Conservation (phyloP, 495 filamentous ascomycete species). For the Penicillium chermesinum region DNA sequence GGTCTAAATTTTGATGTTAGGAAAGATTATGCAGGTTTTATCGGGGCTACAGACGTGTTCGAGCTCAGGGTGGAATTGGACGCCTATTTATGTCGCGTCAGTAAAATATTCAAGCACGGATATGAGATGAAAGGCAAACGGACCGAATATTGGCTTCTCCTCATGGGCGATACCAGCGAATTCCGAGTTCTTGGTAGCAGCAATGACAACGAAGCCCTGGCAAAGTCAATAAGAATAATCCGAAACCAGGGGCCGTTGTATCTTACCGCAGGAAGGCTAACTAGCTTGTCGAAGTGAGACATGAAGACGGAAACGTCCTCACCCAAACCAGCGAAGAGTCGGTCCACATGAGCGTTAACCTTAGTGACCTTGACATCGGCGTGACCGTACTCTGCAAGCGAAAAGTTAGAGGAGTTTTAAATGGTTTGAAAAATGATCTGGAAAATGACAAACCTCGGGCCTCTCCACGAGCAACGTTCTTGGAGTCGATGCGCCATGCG, state of each 20-base stretch:
- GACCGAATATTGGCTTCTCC: conserved; percentile 18
- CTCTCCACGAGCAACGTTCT: conserved; percentile 17
- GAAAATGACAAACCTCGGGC: conserved; percentile 16
- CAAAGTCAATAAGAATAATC: conserved; percentile 5
- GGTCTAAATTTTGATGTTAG: conserved; percentile 17
- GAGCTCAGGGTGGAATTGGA: conserved; percentile 26
- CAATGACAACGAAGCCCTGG: conserved; percentile 17
- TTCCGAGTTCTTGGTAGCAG: conserved; percentile 20
- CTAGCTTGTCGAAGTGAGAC: conserved; percentile 27
- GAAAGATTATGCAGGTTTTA: background rate
- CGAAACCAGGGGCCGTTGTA: background rate
- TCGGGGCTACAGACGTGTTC: conserved; percentile 13
- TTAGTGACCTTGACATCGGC: conserved; percentile 16
- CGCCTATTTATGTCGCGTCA: conserved; percentile 11
- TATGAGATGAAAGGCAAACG: conserved; percentile 6
- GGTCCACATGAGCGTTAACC: conserved; percentile 17
- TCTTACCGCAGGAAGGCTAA: conserved; percentile 20
- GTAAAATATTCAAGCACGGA: background rate
- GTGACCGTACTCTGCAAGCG: conserved; percentile 19
- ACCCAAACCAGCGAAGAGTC: conserved; percentile 20
- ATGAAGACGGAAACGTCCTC: conserved; percentile 23
- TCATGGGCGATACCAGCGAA: conserved; percentile 19
- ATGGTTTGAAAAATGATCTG: background rate
- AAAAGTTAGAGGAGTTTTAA: conserved; percentile 7
- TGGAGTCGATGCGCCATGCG: conserved; percentile 14